phyloP scores from a whole-genome alignment of 768 basidiomycete species.

The Auricularia sp. region DNA sequence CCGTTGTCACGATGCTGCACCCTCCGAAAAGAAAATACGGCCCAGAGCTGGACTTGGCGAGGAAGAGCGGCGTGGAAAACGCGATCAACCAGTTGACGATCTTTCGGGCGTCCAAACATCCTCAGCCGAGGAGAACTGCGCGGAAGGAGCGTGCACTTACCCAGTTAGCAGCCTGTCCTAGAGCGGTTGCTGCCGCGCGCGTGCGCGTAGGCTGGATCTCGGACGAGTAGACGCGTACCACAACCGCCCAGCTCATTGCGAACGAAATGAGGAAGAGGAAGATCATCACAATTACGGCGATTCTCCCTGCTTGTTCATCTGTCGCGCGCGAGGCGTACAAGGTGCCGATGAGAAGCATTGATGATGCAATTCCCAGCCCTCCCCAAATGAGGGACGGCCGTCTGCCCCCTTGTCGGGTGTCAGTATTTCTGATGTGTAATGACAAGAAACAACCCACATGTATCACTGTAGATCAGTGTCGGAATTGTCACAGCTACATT shows the following conservation, averaged over 20 bases:
- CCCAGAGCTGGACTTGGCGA: conserved; percentile 32
- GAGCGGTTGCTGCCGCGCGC: conserved; percentile 31
- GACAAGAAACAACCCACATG: conserved; percentile 18
- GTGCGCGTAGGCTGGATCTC: conserved; percentile 41
- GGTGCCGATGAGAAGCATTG: conserved; percentile 32
- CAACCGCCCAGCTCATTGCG: conserved; percentile 34
- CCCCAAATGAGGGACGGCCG: conserved; percentile 33
- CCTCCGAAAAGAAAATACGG: conserved; percentile 38
- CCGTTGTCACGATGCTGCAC: conserved; percentile 25
- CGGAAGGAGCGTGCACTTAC: conserved; percentile 15
- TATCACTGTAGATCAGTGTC: conserved; percentile 30
- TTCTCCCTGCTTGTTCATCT: conserved; percentile 22
- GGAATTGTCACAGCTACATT: conserved; percentile 30
- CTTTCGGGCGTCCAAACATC: conserved; percentile 15
- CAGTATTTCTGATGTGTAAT: no score
- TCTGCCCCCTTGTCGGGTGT: conserved; percentile 18
- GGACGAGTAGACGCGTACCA: conserved; percentile 29
- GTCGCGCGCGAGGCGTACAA: conserved; percentile 32
- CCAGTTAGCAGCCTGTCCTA: conserved; percentile 33
- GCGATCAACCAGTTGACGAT: conserved; percentile 34
- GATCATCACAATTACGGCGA: conserved; percentile 35
- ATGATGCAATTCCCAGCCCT: conserved; percentile 27
- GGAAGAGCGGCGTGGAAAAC: conserved; percentile 37
- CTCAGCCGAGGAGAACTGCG: background rate
- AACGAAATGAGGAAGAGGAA: conserved; percentile 37